Base-by-base conservation (phyloP, 2,329 filamentous ascomycete species). In the Fragosphaeria purpurea region DNA sequence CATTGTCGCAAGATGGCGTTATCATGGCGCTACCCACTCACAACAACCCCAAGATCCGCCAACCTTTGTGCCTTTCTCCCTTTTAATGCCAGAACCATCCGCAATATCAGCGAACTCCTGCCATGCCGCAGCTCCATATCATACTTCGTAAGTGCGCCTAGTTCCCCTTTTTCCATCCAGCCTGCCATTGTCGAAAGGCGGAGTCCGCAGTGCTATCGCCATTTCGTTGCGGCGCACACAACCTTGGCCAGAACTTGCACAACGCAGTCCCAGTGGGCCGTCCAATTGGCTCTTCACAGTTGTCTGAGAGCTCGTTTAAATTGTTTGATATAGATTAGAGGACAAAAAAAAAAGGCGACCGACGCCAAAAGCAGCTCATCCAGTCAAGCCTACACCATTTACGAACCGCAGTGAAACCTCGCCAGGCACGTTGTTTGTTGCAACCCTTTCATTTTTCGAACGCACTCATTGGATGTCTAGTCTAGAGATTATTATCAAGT, bases 1-100 rank as follows among this genome's bases (percentile, higher is more conserved):
- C 31, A 41, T 32, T 49, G 43, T 40, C 50, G 50, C 50, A 52
- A 52, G 50, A 52, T 49, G 47, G 41, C 50, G 50, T 48, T 49
- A 52, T 52, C 46, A 52, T 49, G 50, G 46, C 46, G 50, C 46
- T 49, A 52, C 37, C 50, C 38, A 47, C 40, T 33, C 43, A 9
- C 41, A 44, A 13, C n/a, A 22, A 6, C 41, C n/a, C 12, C n/a
- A 13, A 12, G 39, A 41, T 6, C 9, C 6, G n/a, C 39, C 6
- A 41, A 6, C 10, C 9, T 8, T 7, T 22, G 9, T 12, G n/a
- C 41, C 10, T 12, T 42, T 22, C 30, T 12, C 41, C 6, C 12
- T 22, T 22, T 22, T 22, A 22, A 22, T 22, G 22, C 22, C 22
- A 22, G 22, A 22, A 22, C 22, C 22, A 22, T 22, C 22, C 22